These are phyloP conservation scores for Borealophlyctis nickersoniae DNA, from an alignment of 192 early-diverging fungal genomes.

Conservation along the genomic window DNA sequence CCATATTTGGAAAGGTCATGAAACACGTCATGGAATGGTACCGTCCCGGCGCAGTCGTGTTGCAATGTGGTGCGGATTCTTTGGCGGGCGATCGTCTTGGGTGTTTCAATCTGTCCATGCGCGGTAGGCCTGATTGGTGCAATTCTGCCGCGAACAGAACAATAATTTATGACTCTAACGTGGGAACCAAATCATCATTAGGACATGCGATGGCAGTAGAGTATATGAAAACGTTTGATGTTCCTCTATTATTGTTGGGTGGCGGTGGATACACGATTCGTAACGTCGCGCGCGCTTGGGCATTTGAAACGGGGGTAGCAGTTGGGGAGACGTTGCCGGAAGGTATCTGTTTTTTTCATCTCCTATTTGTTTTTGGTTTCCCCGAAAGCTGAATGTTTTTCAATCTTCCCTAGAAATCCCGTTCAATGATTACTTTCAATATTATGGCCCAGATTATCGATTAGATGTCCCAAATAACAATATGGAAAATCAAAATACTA, in stretches of 20 bases:
- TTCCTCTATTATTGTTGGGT: constrained; percentile 89
- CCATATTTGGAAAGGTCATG: constrained; percentile 65
- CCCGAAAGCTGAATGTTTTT: neutral
- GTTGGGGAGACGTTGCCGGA: constrained; percentile 70
- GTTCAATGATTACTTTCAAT: constrained; percentile 62
- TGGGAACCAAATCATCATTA: constrained; percentile 29
- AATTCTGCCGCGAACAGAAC: constrained; percentile 13
- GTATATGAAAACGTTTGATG: constrained; percentile 87
- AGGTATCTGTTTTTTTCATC: constrained; percentile 20
- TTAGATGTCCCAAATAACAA: constrained; percentile 70
- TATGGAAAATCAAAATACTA: constrained; percentile 87
- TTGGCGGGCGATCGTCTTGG: constrained; percentile 92
- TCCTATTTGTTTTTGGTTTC: neutral
- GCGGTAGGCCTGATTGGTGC: constrained; percentile 37
- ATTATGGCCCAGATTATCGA: constrained; percentile 58
- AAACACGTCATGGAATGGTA: constrained; percentile 92
- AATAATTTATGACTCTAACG: constrained; percentile 16
- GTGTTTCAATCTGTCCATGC: constrained; percentile 92
- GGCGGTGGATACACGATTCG: constrained; percentile 92
- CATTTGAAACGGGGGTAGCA: constrained; percentile 85
- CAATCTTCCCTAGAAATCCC: constrained; percentile 49
- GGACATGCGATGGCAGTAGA: constrained; percentile 89
- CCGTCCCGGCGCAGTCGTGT: constrained; percentile 82
- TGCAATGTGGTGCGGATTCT: constrained; percentile 98
- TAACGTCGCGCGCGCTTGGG: constrained; percentile 93